A percentile compares a stretch with the other conserved stretches of the same genome.
Conservation (phyloP, 345 rosid species). For the Jatropha curcas region DNA sequence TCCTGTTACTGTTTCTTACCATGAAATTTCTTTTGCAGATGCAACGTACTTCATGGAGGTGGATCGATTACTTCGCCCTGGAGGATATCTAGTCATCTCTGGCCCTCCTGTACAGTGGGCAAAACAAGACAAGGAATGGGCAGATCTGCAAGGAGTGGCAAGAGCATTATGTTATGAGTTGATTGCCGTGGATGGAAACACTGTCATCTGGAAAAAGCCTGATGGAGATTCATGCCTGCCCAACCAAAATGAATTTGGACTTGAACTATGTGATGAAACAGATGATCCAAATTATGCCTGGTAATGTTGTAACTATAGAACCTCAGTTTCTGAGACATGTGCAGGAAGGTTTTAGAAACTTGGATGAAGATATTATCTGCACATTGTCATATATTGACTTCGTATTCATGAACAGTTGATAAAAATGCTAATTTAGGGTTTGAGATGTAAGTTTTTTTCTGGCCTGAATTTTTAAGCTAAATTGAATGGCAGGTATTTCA, state of each 20-base stretch:
- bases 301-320: conserved; percentile 41
- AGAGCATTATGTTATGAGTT: conserved; percentile 84
- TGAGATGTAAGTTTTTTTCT: neutral
- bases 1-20: conserved; percentile 22
- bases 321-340: conserved; percentile 11
- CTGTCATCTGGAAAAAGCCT: conserved; percentile 96
- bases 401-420: conserved; percentile 9
- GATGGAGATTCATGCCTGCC: conserved; percentile 68
- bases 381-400: conserved; percentile 7
- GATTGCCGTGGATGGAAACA: conserved; percentile 88
- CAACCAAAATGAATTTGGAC: conserved; percentile 72
- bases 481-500: conserved; percentile 65
- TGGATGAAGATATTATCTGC: neutral
- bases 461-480: neutral
- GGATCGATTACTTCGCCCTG: conserved; percentile 86
- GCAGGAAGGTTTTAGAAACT: neutral
- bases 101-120: conserved; percentile 99
- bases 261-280: conserved; percentile 68
- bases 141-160: conserved; percentile 95
- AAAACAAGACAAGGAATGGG: conserved; percentile 98
- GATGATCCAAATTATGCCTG: conserved; percentile 74
- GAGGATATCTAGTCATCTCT: conserved; percentile 91
- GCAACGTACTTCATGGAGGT: conserved; percentile 93
- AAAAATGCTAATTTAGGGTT: neutral
- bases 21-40: conserved; percentile 53